Percentiles rank a stretch among this genome's conserved stretches.
These are phyloP conservation scores for Pseudogymnoascus sp. DNA, from an alignment of 2,329 filamentous ascomycete species.

Conservation along the genomic window DNA sequence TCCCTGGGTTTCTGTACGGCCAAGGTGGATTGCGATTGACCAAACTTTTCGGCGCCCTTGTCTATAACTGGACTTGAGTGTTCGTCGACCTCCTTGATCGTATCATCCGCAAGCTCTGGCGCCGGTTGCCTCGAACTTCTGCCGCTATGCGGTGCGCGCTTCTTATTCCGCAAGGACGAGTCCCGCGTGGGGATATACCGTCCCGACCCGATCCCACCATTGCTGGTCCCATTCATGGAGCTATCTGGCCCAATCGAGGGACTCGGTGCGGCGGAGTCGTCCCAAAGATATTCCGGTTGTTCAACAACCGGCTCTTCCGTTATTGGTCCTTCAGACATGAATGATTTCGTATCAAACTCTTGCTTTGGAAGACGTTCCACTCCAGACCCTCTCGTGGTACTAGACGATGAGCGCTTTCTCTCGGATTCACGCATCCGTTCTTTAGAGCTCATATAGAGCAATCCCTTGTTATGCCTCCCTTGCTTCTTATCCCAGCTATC, in stretches of 20 bases:
- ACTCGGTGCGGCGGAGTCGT: slow-evolving; percentile 13
- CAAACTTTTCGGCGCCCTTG: not conserved
- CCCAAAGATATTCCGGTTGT: slow-evolving; percentile 12
- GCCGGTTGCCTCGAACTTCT: slow-evolving; percentile 33
- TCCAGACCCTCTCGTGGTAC: slow-evolving; percentile 32
- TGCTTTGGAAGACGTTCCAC: slow-evolving; percentile 21
- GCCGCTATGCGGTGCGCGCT: slow-evolving; percentile 39
- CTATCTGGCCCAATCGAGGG: slow-evolving; percentile 9
- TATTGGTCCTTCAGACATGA: slow-evolving; percentile 28
- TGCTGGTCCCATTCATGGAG: slow-evolving; percentile 15
- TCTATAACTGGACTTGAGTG: slow-evolving; percentile 3
- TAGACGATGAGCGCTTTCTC: slow-evolving; percentile 45
- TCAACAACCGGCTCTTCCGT: slow-evolving; percentile 42
- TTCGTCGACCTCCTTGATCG: slow-evolving; percentile 20
- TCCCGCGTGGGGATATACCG: slow-evolving; percentile 56
- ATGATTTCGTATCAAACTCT: slow-evolving; percentile 24
- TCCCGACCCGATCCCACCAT: slow-evolving; percentile 26
- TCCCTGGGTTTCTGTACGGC: not conserved
- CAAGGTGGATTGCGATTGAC: not conserved
- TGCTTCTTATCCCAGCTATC: slow-evolving; percentile 57
- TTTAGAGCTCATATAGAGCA: slow-evolving; percentile 68
- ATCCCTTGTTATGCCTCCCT: slow-evolving; percentile 44
- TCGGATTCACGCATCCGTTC: slow-evolving; percentile 57
- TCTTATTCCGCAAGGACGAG: slow-evolving; percentile 58
- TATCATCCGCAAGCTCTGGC: slow-evolving; percentile 18